A percentile compares a stretch with the other conserved stretches of the same genome.
Evolutionary conservation across 2,329 filamentous ascomycete species (phyloP).

Genomic region (Decorospora gaudefroyi): DNA sequence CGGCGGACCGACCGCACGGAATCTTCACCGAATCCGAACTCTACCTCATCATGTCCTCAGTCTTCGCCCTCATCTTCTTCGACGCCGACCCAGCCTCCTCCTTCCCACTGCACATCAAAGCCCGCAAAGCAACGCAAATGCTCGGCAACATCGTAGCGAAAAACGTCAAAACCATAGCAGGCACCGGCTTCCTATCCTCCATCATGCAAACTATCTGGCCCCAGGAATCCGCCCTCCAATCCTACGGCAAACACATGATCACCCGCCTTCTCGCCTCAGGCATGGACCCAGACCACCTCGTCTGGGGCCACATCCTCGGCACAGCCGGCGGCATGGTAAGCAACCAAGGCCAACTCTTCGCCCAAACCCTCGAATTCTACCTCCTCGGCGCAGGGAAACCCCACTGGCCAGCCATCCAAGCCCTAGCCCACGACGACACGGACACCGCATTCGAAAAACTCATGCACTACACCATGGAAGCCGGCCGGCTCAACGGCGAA

Average conservation of each 20-base stretch:
- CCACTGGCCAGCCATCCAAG: conserved; percentile 56
- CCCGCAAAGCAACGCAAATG: conserved; percentile 53
- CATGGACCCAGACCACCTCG: conserved; percentile 55
- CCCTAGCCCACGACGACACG: conserved; percentile 51
- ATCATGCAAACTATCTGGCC: conserved; percentile 51
- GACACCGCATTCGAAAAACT: conserved; percentile 54
- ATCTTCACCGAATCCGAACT: conserved; percentile 60
- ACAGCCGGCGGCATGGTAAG: conserved; percentile 60
- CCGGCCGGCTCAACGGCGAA: conserved; percentile 51
- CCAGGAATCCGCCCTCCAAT: conserved; percentile 50
- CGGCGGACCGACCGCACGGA: conserved; percentile 55
- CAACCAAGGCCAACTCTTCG: conserved; percentile 63
- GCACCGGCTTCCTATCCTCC: conserved; percentile 49
- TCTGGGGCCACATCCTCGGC: conserved; percentile 62
- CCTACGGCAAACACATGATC: conserved; percentile 62
- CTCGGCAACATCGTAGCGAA: conserved; percentile 57
- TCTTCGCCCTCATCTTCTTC: conserved; percentile 61
- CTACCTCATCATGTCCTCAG: conserved; percentile 58
- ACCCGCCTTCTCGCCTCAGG: conserved; percentile 56
- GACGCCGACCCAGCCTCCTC: conserved; percentile 59
- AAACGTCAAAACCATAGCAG: conserved; percentile 54
- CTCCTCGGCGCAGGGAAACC: conserved; percentile 54
- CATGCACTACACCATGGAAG: conserved; percentile 57
- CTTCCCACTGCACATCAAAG: conserved; percentile 57
- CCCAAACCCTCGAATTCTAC: conserved; percentile 62